Percentiles rank a stretch among this genome's conserved stretches.
Evolutionary conservation across 2,329 filamentous ascomycete genomes (phyloP).

Genomic region (Colletotrichum abscissum): DNA sequence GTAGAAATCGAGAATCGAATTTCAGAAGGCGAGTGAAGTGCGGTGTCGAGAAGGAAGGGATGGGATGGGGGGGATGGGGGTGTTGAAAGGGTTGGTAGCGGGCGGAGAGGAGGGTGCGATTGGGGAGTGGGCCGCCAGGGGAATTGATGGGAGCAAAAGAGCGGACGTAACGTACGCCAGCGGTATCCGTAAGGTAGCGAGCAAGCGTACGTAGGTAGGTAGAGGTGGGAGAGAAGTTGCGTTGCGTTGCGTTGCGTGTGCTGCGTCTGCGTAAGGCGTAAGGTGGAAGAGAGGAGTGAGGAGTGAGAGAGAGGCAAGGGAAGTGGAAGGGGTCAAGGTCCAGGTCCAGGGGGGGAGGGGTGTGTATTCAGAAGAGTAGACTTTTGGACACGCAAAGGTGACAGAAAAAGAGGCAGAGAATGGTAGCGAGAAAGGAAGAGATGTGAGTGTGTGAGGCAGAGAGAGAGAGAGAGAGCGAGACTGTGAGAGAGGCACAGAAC

Average conservation of each 20-base stretch:
- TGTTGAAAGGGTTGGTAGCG: slow-evolving; percentile 37
- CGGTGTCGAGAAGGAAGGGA: slow-evolving; percentile 31
- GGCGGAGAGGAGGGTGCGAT: slow-evolving; percentile 34
- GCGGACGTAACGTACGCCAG: slow-evolving; percentile 12
- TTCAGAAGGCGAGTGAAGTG: slow-evolving; percentile 24
- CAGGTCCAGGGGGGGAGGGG: slow-evolving; percentile 3
- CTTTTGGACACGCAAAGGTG: neutral
- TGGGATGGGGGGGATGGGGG: slow-evolving; percentile 34
- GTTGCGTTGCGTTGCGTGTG: neutral
- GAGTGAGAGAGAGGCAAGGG: slow-evolving; percentile 3
- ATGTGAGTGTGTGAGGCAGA: neutral
- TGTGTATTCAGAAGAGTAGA: neutral
- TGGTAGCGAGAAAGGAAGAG: neutral
- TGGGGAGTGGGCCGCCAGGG: slow-evolving; percentile 31
- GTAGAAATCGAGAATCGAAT: slow-evolving; percentile 32
- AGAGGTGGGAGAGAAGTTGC: neutral
- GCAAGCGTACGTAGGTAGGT: neutral
- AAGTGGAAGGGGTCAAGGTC: slow-evolving; percentile 3
- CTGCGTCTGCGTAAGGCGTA: slow-evolving; percentile 1
- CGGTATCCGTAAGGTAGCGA: slow-evolving; percentile 19
- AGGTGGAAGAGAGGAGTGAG: neutral
- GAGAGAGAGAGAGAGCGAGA: neutral
- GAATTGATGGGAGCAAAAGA: neutral
- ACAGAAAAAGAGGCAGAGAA: neutral
- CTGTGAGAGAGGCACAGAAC: neutral